phyloP scores from a whole-genome alignment of 2,329 filamentous ascomycete genomes.

The Alternaria sp. region DNA sequence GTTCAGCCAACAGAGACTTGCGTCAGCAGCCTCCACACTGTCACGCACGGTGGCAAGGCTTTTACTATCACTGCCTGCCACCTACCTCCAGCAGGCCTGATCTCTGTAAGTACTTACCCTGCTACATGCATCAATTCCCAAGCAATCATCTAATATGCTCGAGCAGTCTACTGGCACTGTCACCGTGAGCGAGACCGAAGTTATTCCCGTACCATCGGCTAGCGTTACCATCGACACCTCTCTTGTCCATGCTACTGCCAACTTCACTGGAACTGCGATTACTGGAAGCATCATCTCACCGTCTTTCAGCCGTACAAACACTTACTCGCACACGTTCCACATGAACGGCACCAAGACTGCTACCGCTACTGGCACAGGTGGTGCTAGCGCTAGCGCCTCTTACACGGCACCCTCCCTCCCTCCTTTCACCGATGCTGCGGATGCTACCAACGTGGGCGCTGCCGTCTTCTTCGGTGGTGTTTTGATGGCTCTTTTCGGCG shows the following conservation, averaged over 20 bases:
- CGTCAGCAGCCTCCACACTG: neutral
- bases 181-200: neutral
- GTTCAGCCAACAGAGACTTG: neutral
- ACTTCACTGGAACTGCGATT: constrained; percentile 1
- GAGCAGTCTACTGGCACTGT: neutral
- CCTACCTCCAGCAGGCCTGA: neutral
- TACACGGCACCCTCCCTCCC: neutral
- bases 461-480: constrained; percentile 8
- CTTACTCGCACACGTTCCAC: neutral
- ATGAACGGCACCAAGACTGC: constrained; percentile 4
- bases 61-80: neutral
- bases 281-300: neutral
- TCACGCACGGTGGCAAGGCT: neutral
- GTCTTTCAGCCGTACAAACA: neutral
- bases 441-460: constrained; percentile 8
- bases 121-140: neutral
- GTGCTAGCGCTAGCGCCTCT: constrained; percentile 2
- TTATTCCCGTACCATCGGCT: neutral
- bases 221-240: neutral
- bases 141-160: neutral
- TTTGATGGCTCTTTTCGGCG: constrained; percentile 12
- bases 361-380: constrained; percentile 1
- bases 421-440: constrained; percentile 12
- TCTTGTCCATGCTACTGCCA: neutral
- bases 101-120: neutral